phyloP scores from a whole-genome alignment of 306 rosid species.

The Aeschynomene evenia region DNA sequence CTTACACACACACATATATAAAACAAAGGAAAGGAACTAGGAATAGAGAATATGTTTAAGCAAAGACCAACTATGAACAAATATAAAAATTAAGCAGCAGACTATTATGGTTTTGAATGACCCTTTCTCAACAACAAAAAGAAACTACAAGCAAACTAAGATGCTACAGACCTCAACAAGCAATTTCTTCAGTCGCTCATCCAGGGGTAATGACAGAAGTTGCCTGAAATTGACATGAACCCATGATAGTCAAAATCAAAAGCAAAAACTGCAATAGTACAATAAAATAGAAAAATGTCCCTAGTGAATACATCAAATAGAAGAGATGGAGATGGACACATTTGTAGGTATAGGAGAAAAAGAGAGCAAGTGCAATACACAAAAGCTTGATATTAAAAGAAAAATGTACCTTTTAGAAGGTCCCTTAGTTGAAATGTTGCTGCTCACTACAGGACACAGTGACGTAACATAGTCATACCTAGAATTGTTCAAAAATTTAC shows the following conservation, averaged over 20 bases:
- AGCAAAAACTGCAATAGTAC: neutral
- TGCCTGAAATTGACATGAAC: constrained; percentile 49
- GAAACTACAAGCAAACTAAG: constrained; percentile 25
- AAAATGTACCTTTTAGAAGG: constrained; percentile 62
- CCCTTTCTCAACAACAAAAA: constrained; percentile 17
- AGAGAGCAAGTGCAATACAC: neutral
- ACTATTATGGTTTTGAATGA: constrained; percentile 7
- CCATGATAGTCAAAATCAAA: constrained; percentile 9
- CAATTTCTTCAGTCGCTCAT: constrained; percentile 72
- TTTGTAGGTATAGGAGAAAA: neutral
- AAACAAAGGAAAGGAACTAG: neutral
- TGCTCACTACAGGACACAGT: constrained; percentile 66
- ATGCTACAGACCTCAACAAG: constrained; percentile 69
- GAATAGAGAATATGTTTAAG: constrained; percentile 7
- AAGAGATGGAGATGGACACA: neutral
- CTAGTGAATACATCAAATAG: neutral
- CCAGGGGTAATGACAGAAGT: constrained; percentile 67
- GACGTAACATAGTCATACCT: constrained; percentile 75
- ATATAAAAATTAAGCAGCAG: neutral
- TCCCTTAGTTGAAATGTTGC: constrained; percentile 42
- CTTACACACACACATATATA: neutral
- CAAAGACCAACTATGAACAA: constrained; percentile 17
- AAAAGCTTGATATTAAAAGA: constrained; percentile 23
- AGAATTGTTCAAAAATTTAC: constrained; percentile 33
- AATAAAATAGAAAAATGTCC: constrained; percentile 22